phyloP scores from a whole-genome alignment of 257 asterid genomes.

The Agastache rugosa region DNA sequence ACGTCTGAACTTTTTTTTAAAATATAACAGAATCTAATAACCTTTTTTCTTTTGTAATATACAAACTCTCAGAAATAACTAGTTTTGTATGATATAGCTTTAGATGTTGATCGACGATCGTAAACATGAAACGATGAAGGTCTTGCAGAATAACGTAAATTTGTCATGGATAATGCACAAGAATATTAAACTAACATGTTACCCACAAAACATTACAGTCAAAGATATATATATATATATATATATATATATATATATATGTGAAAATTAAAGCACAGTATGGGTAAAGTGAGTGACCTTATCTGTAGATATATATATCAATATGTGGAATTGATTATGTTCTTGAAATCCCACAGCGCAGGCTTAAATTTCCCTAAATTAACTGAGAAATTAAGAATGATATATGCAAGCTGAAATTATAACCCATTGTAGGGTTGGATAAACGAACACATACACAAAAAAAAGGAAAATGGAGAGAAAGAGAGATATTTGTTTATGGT shows the following conservation, averaged over 20 bases:
- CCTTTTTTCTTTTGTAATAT: no score
- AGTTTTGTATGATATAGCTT: no score
- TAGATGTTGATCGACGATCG: no score
- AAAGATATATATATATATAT: no score
- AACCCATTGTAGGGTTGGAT: constrained; percentile 43
- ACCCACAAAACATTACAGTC: not conserved
- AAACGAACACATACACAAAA: constrained; percentile 29
- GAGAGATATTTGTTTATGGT: constrained; percentile 31
- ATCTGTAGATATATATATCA: not conserved
- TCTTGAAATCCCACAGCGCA: constrained; percentile 37
- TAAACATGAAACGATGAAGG: no score
- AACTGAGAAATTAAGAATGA: constrained; percentile 33
- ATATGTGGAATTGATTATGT: constrained; percentile 20
- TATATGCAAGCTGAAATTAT: constrained; percentile 35
- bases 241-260: no score
- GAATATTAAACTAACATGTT: not conserved
- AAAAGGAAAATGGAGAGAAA: constrained; percentile 14
- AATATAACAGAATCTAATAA: no score
- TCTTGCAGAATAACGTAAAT: not conserved
- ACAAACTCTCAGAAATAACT: no score
- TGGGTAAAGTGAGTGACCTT: constrained; percentile 31
- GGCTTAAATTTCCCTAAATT: constrained; percentile 13
- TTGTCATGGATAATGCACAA: not conserved
- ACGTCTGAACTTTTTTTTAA: no score
- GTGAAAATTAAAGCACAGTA: not conserved